Evolutionary conservation across 2,329 filamentous ascomycete genomes (phyloP).

Genomic region (Neonectria ditissima): DNA sequence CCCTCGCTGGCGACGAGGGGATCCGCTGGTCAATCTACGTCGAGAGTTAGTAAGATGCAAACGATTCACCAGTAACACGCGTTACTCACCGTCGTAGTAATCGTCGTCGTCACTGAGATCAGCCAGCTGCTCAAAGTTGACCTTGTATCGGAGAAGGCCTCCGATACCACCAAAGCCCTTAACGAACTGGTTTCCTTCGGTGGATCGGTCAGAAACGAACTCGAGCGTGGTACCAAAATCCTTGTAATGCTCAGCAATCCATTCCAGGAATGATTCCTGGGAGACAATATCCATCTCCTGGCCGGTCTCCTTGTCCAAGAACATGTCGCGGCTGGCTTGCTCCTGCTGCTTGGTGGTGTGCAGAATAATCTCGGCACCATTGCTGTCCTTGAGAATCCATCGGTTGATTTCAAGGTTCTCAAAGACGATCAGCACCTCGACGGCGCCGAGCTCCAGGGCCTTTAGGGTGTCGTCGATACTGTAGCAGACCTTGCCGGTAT

Average conservation of each 20-base stretch:
- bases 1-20: constrained; percentile 91
- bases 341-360: constrained; percentile 89
- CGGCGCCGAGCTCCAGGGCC: constrained; percentile 93
- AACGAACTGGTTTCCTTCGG: constrained; percentile 99
- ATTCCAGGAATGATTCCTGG: constrained; percentile 95
- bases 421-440: constrained; percentile 94
- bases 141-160: constrained; percentile 97
- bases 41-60: constrained; percentile 21
- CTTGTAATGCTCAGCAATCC: constrained; percentile 98
- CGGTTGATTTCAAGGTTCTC: constrained; percentile 97
- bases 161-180: constrained; percentile 99
- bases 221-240: constrained; percentile 96
- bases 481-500: constrained; percentile 97
- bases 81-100: constrained; percentile 77
- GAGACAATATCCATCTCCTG: constrained; percentile 96
- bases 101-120: constrained; percentile 95
- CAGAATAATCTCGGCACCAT: constrained; percentile 77
- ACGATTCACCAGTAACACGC: background rate
- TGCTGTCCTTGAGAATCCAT: constrained; percentile 86
- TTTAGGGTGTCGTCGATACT: constrained; percentile 98
- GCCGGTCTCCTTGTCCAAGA: constrained; percentile 95
- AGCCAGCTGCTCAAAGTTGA: constrained; percentile 99
- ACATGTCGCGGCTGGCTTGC: constrained; percentile 77
- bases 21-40: constrained; percentile 86
- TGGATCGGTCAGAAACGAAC: constrained; percentile 97